Conservation (phyloP, 495 filamentous ascomycete species). For the Hypoxylon rickii region DNA sequence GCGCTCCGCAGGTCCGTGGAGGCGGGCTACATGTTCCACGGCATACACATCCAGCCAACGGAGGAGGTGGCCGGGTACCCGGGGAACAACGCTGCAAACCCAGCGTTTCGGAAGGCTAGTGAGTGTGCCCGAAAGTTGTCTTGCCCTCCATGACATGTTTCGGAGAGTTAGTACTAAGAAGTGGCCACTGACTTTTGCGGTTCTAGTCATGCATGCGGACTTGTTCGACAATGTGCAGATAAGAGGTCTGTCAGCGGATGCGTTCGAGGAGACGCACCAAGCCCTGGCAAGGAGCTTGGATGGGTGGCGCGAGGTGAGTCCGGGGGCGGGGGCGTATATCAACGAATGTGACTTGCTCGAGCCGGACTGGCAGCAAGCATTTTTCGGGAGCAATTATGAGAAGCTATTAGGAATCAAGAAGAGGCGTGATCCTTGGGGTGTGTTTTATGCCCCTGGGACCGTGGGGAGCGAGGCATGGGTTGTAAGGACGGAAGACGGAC, state of each 20-base stretch:
- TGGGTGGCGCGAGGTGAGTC: slow-evolving; percentile 37
- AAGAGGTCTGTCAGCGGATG: slow-evolving; percentile 19
- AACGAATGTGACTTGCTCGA: slow-evolving; percentile 64
- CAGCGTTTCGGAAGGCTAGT: slow-evolving; percentile 53
- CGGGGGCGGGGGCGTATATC: slow-evolving; percentile 50
- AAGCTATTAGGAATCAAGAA: slow-evolving; percentile 54
- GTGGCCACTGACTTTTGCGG: too few species aligned
- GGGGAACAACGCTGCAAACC: slow-evolving; percentile 51
- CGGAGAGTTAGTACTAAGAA: too few species aligned
- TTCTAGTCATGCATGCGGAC: slow-evolving; percentile 59
- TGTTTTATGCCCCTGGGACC: slow-evolving; percentile 60
- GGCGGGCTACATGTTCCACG: slow-evolving; percentile 43
- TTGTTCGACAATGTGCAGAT: slow-evolving; percentile 23
- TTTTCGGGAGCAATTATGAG: slow-evolving; percentile 58
- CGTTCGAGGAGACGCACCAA: slow-evolving; percentile 21
- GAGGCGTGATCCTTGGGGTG: slow-evolving; percentile 53
- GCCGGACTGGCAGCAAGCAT: slow-evolving; percentile 65
- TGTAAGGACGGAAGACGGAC: slow-evolving; percentile 21
- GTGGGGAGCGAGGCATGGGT: slow-evolving; percentile 55
- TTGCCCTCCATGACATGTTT: too few species aligned
- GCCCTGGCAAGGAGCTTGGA: slow-evolving; percentile 26
- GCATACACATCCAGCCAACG: slow-evolving; percentile 42
- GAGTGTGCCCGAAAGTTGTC: too few species aligned
- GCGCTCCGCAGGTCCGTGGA: slow-evolving; percentile 46
- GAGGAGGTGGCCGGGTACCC: slow-evolving; percentile 37